A percentile compares a stretch with the other conserved stretches of the same genome.
phyloP scores from a whole-genome alignment of 2,329 filamentous ascomycete genomes.

The Didymella pinodella region DNA sequence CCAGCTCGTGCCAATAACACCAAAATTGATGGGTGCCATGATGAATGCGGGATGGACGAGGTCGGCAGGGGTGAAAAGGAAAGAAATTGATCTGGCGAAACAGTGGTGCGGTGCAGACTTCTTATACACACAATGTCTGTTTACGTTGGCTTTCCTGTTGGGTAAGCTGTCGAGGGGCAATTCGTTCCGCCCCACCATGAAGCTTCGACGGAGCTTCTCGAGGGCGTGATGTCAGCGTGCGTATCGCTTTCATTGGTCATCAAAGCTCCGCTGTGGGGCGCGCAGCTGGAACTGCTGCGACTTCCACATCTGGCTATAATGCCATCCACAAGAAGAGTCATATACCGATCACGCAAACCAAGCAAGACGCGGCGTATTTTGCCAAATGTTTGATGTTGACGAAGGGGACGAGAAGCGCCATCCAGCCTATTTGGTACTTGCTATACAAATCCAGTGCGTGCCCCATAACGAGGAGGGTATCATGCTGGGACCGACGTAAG shows the following conservation, averaged over 20 bases:
- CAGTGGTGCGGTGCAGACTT: background rate
- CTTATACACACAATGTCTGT: constrained; percentile 5
- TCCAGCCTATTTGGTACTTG: constrained; percentile 13
- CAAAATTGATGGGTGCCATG: constrained; percentile 52
- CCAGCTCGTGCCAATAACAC: constrained; percentile 59
- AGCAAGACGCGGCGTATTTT: constrained; percentile 15
- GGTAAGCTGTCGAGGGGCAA: constrained; percentile 13
- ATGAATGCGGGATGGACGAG: constrained; percentile 6
- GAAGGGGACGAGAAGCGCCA: constrained; percentile 7
- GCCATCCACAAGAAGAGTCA: constrained; percentile 3
- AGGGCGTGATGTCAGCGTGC: constrained; percentile 17
- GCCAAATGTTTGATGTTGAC: constrained; percentile 11
- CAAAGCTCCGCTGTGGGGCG: background rate
- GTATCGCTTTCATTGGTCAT: constrained; percentile 5
- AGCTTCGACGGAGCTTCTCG: constrained; percentile 12
- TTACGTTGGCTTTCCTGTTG: constrained; percentile 14
- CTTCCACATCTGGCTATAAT: constrained; percentile 10
- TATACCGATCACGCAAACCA: constrained; percentile 2
- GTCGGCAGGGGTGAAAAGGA: background rate
- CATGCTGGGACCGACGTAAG: constrained; percentile 42
- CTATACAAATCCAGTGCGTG: constrained; percentile 32
- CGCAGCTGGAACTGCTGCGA: constrained; percentile 11
- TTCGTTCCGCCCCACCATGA: constrained; percentile 12
- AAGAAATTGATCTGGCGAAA: background rate
- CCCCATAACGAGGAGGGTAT: constrained; percentile 47